A percentile compares a stretch with the other conserved stretches of the same genome.
Conservation (phyloP, 1,139 yeast genomes). For the Yarrowia galli region DNA sequence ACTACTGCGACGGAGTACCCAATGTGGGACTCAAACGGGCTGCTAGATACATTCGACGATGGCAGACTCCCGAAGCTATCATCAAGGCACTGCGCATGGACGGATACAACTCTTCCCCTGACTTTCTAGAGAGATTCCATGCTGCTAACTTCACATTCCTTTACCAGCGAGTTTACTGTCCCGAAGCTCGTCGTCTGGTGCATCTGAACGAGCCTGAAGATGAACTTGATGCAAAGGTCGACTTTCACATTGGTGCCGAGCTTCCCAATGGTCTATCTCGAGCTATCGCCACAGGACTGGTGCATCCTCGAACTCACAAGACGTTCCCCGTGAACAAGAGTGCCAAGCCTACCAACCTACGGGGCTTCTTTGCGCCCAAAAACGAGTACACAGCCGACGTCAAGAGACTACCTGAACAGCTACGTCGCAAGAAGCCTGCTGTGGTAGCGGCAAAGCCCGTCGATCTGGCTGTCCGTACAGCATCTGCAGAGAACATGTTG, state of each 20-base stretch:
- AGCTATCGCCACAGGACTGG: constrained; percentile 64
- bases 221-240: constrained; percentile 51
- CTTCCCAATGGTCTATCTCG: constrained; percentile 58
- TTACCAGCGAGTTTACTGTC: constrained; percentile 86
- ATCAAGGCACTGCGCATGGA: constrained; percentile 66
- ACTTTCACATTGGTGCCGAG: constrained; percentile 68
- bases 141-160: constrained; percentile 83
- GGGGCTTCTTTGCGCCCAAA: constrained; percentile 26
- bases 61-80: constrained; percentile 59
- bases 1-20: constrained; percentile 86
- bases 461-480: constrained; percentile 3
- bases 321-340: constrained; percentile 16
- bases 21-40: constrained; percentile 86
- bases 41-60: constrained; percentile 63
- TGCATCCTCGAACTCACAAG: constrained; percentile 34
- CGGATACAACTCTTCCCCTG: constrained; percentile 61
- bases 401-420: constrained; percentile 15
- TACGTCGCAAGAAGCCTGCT: constrained; percentile 6
- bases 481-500: constrained; percentile 8
- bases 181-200: constrained; percentile 57
- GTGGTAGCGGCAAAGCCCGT: not conserved
- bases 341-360: constrained; percentile 15
- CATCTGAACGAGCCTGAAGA: constrained; percentile 65
- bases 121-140: constrained; percentile 65
- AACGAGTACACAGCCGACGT: constrained; percentile 17